Percentiles rank a stretch among this genome's conserved stretches.
These are phyloP conservation scores for Tolypocladium inflatum DNA, from an alignment of 2,329 filamentous ascomycete genomes.

Conservation along the genomic window DNA sequence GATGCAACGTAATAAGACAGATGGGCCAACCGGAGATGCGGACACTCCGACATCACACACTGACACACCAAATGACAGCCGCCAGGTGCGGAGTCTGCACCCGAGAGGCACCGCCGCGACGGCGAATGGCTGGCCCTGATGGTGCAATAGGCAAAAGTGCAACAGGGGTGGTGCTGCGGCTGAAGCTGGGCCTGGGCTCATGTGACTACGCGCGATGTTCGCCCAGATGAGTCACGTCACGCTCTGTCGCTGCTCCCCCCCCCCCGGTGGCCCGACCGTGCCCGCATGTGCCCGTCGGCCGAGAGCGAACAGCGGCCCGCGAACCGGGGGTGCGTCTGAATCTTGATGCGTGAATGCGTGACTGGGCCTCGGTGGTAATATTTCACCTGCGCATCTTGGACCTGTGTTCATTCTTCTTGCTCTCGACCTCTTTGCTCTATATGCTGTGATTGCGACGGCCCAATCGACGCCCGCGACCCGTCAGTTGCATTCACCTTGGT, in stretches of 20 bases:
- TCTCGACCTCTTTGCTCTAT: background rate
- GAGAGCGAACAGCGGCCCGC: background rate
- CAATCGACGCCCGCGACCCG: background rate
- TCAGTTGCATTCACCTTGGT: background rate
- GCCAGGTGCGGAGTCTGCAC: background rate
- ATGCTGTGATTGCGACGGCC: background rate
- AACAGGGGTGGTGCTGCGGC: too few species aligned
- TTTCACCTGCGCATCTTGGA: background rate
- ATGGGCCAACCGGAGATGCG: background rate
- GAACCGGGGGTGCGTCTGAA: background rate
- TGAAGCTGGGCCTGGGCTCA: slow-evolving; percentile 3
- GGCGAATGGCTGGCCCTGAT: background rate
- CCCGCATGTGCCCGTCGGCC: background rate
- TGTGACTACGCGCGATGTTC: slow-evolving; percentile 21
- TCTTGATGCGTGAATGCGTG: background rate
- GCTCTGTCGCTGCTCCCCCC: background rate
- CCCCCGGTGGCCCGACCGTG: background rate
- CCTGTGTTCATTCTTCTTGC: background rate
- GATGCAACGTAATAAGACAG: background rate
- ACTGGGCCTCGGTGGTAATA: background rate
- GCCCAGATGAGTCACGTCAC: slow-evolving; percentile 16
- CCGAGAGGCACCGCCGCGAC: background rate
- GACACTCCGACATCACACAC: background rate
- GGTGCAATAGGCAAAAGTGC: too few species aligned
- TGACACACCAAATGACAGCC: background rate